Evolutionary conservation across 495 filamentous ascomycete species (phyloP).

Genomic region (Penicillium herquei): DNA sequence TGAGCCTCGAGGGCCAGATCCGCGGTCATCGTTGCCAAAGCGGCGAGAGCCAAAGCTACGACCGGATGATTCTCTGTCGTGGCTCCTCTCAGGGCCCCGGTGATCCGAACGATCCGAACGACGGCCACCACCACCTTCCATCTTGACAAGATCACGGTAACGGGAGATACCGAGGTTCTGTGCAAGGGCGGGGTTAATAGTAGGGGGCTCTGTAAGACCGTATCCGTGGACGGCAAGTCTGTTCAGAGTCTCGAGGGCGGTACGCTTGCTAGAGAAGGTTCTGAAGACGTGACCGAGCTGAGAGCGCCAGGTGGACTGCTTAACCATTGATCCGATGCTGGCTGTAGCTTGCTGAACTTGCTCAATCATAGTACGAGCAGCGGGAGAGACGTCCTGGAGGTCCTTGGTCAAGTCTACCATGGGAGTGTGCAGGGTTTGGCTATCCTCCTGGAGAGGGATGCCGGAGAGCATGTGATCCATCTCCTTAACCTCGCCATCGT

Average conservation of each 20-base stretch:
- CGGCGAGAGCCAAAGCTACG: background rate
- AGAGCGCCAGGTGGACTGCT: constrained; percentile 54
- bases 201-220: constrained; percentile 58
- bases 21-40: background rate
- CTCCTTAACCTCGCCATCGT: constrained; percentile 54
- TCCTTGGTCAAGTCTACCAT: constrained; percentile 50
- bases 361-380: constrained; percentile 32
- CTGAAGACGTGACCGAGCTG: constrained; percentile 39
- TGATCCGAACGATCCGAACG: background rate
- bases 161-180: constrained; percentile 45
- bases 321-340: constrained; percentile 31
- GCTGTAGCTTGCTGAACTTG: constrained; percentile 36
- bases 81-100: background rate
- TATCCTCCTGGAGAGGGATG: constrained; percentile 66
- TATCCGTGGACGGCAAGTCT: constrained; percentile 58
- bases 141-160: constrained; percentile 12
- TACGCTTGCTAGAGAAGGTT: constrained; percentile 28
- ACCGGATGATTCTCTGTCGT: too few species aligned
- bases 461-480: constrained; percentile 48
- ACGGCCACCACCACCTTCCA: background rate
- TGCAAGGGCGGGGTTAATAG: constrained; percentile 41
- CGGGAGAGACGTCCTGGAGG: constrained; percentile 20
- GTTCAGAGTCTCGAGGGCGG: constrained; percentile 57
- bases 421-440: constrained; percentile 47
- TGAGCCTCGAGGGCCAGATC: background rate